Conservation (phyloP, 257 asterid species). For the Misopates orontium region DNA sequence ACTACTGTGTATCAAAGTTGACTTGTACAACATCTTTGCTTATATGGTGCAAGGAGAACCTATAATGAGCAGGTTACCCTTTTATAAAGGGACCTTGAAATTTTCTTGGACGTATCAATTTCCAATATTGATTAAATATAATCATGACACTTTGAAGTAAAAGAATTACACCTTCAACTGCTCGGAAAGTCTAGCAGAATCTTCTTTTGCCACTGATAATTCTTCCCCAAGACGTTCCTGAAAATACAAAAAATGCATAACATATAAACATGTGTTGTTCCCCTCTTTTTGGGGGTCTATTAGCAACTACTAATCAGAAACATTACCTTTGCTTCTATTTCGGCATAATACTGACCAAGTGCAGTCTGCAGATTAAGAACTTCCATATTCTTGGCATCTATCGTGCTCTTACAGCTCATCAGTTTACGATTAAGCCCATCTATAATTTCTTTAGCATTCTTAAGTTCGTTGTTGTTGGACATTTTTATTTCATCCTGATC, state of each 20-base stretch:
- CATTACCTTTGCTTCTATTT: constrained; percentile 92
- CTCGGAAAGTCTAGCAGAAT: constrained; percentile 59
- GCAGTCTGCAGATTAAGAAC: constrained; percentile 96
- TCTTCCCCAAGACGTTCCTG: constrained; percentile 93
- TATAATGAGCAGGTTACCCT: background rate
- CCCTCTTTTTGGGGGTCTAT: constrained; percentile 28
- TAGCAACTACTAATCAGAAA: constrained; percentile 18
- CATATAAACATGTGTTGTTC: constrained; percentile 9
- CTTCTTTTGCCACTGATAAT: constrained; percentile 68
- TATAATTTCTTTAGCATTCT: constrained; percentile 67
- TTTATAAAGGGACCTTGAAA: constrained; percentile 1
- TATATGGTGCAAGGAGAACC: background rate
- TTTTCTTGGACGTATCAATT: constrained; percentile 15
- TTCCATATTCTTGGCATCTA: constrained; percentile 86
- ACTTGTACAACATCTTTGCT: background rate
- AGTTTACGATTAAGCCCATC: constrained; percentile 77
- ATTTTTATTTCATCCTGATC: constrained; percentile 69
- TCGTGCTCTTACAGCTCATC: constrained; percentile 58
- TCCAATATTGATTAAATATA: constrained; percentile 16
- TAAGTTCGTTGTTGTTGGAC: constrained; percentile 54
- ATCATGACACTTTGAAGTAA: constrained; percentile 1
- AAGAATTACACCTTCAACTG: constrained; percentile 66
- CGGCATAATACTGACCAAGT: constrained; percentile 97
- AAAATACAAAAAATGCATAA: constrained; percentile 23
- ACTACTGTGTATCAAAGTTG: constrained; percentile 10